Evolutionary conservation across 108 stramenopile species (phyloP), one percentile per base, ranked within the genome.

Genomic region (Cyclotella atomus): DNA sequence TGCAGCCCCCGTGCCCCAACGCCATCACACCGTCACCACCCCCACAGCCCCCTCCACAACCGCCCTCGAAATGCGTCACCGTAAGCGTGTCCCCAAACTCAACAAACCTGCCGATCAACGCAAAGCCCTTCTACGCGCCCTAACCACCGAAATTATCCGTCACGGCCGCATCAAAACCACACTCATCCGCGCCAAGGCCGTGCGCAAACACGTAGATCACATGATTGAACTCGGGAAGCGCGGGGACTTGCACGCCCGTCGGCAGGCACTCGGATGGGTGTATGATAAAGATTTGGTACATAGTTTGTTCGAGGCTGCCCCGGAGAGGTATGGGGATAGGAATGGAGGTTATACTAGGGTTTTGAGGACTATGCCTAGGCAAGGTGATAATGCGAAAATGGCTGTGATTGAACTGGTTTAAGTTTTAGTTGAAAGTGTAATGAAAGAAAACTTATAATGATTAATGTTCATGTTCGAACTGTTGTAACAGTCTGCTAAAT

Each of bases 131-230:
- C 83, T 97, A 21, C 94, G 98, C 34, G 81, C 92, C 54, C 87
- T 97, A 8, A 98, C 98, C 34, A 98, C 98, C 45, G 97, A 98
- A 88, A 84, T 89, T 65, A 97, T 97, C 81, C 90, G 98, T 52
- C 98, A 98, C 88, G 98, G 98, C 25, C 94, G 97, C 65, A 96
- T 98, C 87, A 94, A 92, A 84, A 98, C 98, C 64, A 98, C 97
- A 41, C 76, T 92, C 54, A 86, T 89, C 23, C 91, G 98, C 29
- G 98, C 98, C 72, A 91, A 85, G 71, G 94, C 92, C 59, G 93
- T 95, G 30, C 91, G 96, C 53, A 97, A 97, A 80, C 91, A 93
- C 73, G 97, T 98, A 27, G 98, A 98, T 81, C 91, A 98, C 73
- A 97, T 97, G 96, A 97, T 98, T 80, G 70, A 84, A 63, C 84